A percentile compares a stretch with the other conserved stretches of the same genome.
Evolutionary conservation across 441 rosid species (phyloP).

Genomic region (Erodium moschatum): DNA sequence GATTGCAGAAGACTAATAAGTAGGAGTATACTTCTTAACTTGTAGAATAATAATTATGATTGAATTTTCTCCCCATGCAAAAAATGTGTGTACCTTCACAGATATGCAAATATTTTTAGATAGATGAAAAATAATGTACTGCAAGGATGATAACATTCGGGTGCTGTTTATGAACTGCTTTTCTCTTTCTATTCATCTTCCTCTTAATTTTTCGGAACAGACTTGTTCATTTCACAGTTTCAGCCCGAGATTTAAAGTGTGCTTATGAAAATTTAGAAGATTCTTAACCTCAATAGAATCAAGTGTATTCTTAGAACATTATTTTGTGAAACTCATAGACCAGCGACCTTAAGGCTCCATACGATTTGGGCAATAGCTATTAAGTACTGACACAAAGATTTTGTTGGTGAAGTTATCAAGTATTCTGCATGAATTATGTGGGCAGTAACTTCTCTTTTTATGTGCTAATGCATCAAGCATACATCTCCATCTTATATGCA

Average conservation of each 20-base stretch:
- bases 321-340: not conserved
- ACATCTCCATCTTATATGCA: not conserved
- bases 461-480: not conserved
- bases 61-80: not conserved
- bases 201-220: not conserved
- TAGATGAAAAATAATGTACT: not conserved
- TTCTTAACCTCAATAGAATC: not conserved
- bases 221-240: not conserved
- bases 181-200: not conserved
- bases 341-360: not conserved
- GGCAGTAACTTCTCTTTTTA: not conserved
- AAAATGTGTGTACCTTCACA: not conserved
- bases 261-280: not conserved
- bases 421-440: not conserved
- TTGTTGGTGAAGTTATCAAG: not conserved
- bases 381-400: not conserved
- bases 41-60: not conserved
- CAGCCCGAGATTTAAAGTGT: not conserved
- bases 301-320: not conserved
- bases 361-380: not conserved
- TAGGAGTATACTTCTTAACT: not conserved
- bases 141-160: not conserved
- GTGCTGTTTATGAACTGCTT: not conserved
- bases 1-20: not conserved
- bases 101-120: not conserved